Evolutionary conservation across 116 monocot genomes (phyloP).

Genomic region (Iris pallida): DNA sequence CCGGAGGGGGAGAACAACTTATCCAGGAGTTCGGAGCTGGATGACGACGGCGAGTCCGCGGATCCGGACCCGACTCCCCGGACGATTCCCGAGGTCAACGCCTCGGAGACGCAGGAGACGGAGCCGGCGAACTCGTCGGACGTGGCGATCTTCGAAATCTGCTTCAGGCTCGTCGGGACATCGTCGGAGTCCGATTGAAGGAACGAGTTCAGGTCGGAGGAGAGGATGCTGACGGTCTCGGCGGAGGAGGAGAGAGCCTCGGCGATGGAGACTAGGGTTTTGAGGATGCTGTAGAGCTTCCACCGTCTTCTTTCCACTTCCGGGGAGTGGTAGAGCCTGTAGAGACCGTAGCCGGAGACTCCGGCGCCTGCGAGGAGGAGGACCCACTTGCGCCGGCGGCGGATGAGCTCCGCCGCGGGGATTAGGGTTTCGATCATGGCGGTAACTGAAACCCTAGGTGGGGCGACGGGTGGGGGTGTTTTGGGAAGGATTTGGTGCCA

Average conservation of each 20-base stretch:
- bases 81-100: constrained; percentile 54
- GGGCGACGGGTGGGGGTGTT: too few species aligned
- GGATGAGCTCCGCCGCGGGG: constrained; percentile 16
- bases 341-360: constrained; percentile 49
- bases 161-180: constrained; percentile 56
- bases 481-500: too few species aligned
- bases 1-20: constrained; percentile 27
- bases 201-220: constrained; percentile 66
- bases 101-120: constrained; percentile 51
- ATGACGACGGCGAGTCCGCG: not conserved
- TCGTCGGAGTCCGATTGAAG: constrained; percentile 70
- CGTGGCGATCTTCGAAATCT: constrained; percentile 55
- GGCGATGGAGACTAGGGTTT: constrained; percentile 32
- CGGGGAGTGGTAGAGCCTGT: constrained; percentile 60
- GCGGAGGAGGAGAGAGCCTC: constrained; percentile 38
- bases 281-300: constrained; percentile 28
- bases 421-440: constrained; percentile 7
- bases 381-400: constrained; percentile 34
- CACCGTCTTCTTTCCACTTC: constrained; percentile 27
- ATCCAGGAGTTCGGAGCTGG: constrained; percentile 29
- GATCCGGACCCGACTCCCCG: constrained; percentile 22
- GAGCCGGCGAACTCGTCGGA: constrained; percentile 54
- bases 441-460: too few species aligned
- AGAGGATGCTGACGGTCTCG: constrained; percentile 41
- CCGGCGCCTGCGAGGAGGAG: constrained; percentile 42